A percentile compares a stretch with the other conserved stretches of the same genome.
Conservation (phyloP, 208 protist species). For the Naegleria gruberi region DNA sequence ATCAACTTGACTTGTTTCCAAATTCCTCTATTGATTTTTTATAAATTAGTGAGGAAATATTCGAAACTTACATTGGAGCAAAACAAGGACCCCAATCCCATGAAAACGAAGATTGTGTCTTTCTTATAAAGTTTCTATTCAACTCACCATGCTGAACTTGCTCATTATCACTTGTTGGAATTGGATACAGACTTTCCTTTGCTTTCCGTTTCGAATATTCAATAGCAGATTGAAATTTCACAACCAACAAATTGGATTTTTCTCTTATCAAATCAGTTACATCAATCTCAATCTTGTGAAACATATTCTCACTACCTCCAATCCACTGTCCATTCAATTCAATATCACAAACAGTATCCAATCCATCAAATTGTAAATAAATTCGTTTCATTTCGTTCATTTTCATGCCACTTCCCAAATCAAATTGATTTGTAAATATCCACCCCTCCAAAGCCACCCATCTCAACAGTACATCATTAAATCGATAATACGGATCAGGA, state of each 20-base stretch:
- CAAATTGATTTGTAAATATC: neutral
- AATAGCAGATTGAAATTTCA: neutral
- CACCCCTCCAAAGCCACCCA: neutral
- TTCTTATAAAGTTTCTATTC: constrained; percentile 15
- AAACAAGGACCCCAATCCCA: neutral
- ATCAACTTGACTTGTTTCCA: neutral
- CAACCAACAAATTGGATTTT: neutral
- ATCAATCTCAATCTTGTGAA: neutral
- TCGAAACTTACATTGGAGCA: neutral
- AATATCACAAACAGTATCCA: neutral
- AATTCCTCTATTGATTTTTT: neutral
- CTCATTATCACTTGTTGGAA: neutral
- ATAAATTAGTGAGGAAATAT: neutral
- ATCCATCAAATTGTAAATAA: neutral
- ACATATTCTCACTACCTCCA: neutral
- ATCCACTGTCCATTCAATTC: neutral
- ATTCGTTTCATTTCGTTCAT: neutral
- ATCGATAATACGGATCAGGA: neutral
- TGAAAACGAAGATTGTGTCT: neutral
- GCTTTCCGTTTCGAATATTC: neutral
- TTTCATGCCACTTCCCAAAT: neutral
- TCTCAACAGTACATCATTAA: neutral
- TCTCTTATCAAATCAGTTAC: neutral
- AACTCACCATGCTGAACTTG: neutral
- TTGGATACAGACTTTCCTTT: neutral